A percentile compares a stretch with the other conserved stretches of the same genome.
phyloP scores from a whole-genome alignment of 1,284 basidiomycete species.

The Termitomyces sp. region DNA sequence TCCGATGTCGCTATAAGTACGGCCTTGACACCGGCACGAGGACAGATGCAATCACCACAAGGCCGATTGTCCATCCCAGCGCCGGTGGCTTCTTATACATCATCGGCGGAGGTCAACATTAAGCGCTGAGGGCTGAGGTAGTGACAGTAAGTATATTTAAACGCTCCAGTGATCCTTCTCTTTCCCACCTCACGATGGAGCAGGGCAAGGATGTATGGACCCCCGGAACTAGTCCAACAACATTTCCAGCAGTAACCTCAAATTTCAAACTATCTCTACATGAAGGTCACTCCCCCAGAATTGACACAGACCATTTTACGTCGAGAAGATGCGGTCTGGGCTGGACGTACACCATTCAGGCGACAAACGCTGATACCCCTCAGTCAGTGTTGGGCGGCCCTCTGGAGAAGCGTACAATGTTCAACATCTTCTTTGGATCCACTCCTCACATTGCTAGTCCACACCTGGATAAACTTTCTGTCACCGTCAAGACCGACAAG shows the following conservation, averaged over 20 bases:
- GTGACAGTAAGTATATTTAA: not conserved
- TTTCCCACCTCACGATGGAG: conserved; percentile 6
- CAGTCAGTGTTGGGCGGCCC: not conserved
- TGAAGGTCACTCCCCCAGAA: not conserved
- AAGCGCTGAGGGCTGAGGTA: not conserved
- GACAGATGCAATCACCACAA: conserved; percentile 1
- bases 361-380: not conserved
- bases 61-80: not conserved
- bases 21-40: not conserved
- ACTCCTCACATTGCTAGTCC: not conserved
- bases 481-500: not conserved
- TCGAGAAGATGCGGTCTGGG: conserved; percentile 12
- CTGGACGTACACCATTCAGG: conserved; percentile 6
- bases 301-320: not conserved
- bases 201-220: conserved; percentile 6
- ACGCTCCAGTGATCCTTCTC: not conserved
- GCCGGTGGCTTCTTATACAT: not conserved
- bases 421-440: not conserved
- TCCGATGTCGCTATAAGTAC: not conserved
- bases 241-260: conserved; percentile 1
- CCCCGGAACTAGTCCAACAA: not conserved
- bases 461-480: not conserved
- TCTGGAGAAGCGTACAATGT: conserved; percentile 1
- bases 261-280: conserved; percentile 1
- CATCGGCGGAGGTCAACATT: not conserved